Evolutionary conservation across 768 basidiomycete genomes (phyloP).

Genomic region (Tricholoma saponaceum): DNA sequence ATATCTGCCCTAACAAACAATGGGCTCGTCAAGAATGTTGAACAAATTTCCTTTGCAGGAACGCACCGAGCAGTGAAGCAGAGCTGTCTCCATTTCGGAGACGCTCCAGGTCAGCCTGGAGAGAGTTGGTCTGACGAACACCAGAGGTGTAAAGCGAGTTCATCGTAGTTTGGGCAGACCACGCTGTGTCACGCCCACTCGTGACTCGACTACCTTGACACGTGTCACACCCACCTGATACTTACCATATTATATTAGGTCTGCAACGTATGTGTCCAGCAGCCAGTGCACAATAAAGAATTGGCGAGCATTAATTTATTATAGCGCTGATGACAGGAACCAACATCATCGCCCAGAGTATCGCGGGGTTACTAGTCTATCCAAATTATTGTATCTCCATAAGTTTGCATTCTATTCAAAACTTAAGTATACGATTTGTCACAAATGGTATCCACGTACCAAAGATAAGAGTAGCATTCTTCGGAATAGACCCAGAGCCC

Average conservation of each 20-base stretch:
- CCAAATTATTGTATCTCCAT: conserved; percentile 63
- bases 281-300: too few relatives aligned
- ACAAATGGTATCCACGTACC: conserved; percentile 43
- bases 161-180: conserved; percentile 48
- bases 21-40: conserved; percentile 11
- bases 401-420: conserved; percentile 63
- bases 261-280: too few relatives aligned
- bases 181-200: neutral
- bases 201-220: neutral
- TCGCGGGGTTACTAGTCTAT: too few relatives aligned
- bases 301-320: too few relatives aligned
- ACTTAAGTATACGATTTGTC: neutral
- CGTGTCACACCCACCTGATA: too few relatives aligned
- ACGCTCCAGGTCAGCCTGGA: conserved; percentile 83
- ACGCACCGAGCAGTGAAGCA: conserved; percentile 78
- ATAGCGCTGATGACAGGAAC: too few relatives aligned
- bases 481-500: conserved; percentile 53
- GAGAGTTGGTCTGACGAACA: conserved; percentile 84
- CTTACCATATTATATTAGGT: too few relatives aligned
- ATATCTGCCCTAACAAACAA: conserved; percentile 80
- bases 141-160: conserved; percentile 94
- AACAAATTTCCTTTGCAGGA: neutral
- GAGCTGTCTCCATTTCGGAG: conserved; percentile 79
- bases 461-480: conserved; percentile 78
- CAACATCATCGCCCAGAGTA: too few relatives aligned